A percentile compares a stretch with the other conserved stretches of the same genome.
These are phyloP conservation scores for Digitaria exilis DNA, from an alignment of 202 grass and related monocot species.

Conservation along the genomic window DNA sequence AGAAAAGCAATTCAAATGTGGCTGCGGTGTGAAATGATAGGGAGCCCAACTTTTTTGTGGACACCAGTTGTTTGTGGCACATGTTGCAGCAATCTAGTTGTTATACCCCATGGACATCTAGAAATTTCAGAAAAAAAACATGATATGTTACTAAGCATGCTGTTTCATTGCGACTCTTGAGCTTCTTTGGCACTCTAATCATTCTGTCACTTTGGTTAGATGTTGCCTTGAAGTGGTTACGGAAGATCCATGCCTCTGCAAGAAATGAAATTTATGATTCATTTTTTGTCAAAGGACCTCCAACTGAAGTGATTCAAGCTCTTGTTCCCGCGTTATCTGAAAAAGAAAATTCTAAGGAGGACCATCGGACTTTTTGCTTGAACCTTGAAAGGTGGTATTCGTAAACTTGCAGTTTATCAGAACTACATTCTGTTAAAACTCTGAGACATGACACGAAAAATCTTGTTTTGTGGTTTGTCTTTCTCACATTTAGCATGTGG, in stretches of 20 bases:
- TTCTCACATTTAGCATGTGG: not conserved
- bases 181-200: constrained; percentile 12
- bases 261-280: constrained; percentile 88
- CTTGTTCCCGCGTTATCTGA: constrained; percentile 75
- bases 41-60: constrained; percentile 1
- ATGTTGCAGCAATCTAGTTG: constrained; percentile 3
- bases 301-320: constrained; percentile 78
- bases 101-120: constrained; percentile 1
- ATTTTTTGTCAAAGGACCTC: constrained; percentile 86
- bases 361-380: constrained; percentile 55
- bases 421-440: not conserved
- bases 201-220: constrained; percentile 53
- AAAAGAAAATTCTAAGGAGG: constrained; percentile 67
- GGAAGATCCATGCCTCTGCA: constrained; percentile 45
- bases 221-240: constrained; percentile 85
- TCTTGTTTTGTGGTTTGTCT: constrained; percentile 9
- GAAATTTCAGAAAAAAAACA: constrained; percentile 13
- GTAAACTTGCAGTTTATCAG: constrained; percentile 23
- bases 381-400: constrained; percentile 81
- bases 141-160: constrained; percentile 14
- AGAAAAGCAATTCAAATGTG: constrained; percentile 21
- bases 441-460: not conserved
- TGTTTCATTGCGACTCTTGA: constrained; percentile 29
- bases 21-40: not conserved
- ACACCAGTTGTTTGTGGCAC: constrained; percentile 10